Percentiles rank a stretch among this genome's conserved stretches.
Conservation (phyloP, 202 grass and related monocot species). For the Eragrostis tef region DNA sequence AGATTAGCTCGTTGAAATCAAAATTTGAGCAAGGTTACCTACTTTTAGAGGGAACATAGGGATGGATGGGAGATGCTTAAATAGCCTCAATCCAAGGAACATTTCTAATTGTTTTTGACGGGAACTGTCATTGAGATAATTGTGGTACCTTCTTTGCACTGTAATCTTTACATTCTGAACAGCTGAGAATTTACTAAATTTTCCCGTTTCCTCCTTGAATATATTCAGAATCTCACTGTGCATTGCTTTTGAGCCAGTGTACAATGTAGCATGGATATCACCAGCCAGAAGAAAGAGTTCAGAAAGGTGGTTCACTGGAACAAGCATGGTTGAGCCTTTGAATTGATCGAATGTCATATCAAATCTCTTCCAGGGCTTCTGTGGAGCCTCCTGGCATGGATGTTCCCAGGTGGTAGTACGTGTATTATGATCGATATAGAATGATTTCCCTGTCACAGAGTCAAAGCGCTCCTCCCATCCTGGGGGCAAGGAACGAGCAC, state of each 20-base stretch:
- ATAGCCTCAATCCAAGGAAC: constrained; percentile 97
- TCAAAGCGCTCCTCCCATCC: constrained; percentile 98
- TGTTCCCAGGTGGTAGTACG: constrained; percentile 87
- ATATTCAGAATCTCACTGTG: constrained; percentile 98
- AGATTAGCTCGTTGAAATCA: constrained; percentile 43
- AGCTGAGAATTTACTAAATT: constrained; percentile 89
- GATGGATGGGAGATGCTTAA: constrained; percentile 91
- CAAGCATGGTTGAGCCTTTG: constrained; percentile 86
- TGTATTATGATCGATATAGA: constrained; percentile 96
- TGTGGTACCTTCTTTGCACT: constrained; percentile 85
- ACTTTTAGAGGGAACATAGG: constrained; percentile 89
- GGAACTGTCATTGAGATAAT: constrained; percentile 83
- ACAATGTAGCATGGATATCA: constrained; percentile 99
- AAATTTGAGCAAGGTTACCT: constrained; percentile 51
- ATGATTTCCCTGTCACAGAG: constrained; percentile 86
- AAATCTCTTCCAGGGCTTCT: constrained; percentile 96
- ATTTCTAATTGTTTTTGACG: constrained; percentile 98
- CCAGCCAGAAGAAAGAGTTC: constrained; percentile 96
- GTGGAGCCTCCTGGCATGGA: constrained; percentile 75
- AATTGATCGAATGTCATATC: constrained; percentile 94
- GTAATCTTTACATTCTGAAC: constrained; percentile 98
- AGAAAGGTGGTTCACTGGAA: constrained; percentile 84
- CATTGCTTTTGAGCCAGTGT: constrained; percentile 99
- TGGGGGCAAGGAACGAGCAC: constrained; percentile 63
- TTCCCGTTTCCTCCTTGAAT: constrained; percentile 93